phyloP scores from a whole-genome alignment of 257 asterid genomes.

The Fraxinus pennsylvanica region DNA sequence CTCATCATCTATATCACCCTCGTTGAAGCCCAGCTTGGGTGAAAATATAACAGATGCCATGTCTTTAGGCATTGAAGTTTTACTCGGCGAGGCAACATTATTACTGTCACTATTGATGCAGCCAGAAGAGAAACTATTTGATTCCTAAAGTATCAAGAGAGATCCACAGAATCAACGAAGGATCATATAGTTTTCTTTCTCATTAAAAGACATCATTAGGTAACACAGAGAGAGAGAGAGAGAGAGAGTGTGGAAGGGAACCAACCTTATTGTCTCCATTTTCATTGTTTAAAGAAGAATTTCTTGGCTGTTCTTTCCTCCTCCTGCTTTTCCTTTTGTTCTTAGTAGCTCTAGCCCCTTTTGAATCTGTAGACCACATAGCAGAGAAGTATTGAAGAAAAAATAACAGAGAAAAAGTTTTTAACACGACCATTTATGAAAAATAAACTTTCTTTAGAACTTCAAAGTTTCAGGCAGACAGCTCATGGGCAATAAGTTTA shows the following conservation, averaged over 20 bases:
- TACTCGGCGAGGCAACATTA: slow-evolving; percentile 32
- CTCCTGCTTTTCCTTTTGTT: slow-evolving; percentile 74
- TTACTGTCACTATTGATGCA: slow-evolving; percentile 22
- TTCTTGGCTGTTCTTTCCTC: slow-evolving; percentile 72
- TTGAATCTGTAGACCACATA: slow-evolving; percentile 53
- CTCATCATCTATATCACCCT: slow-evolving; percentile 74
- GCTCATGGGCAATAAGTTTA: neutral
- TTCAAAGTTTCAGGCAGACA: neutral
- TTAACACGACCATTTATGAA: neutral
- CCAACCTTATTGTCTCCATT: slow-evolving; percentile 59
- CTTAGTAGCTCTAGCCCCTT: slow-evolving; percentile 55
- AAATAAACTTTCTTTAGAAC: neutral
- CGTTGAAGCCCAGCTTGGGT: slow-evolving; percentile 40
- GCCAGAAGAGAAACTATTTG: slow-evolving; percentile 27
- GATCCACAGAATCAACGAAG: neutral
- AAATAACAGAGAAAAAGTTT: neutral
- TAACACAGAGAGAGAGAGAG: neutral
- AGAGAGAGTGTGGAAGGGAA: neutral
- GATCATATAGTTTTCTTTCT: neutral
- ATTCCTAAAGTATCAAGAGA: slow-evolving; percentile 28
- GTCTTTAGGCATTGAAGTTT: slow-evolving; percentile 23
- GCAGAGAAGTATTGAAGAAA: slow-evolving; percentile 4
- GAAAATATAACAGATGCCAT: slow-evolving; percentile 33
- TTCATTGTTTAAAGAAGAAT: slow-evolving; percentile 43
- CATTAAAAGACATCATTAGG: neutral